These are phyloP conservation scores for Paramecium octaurelia DNA, from an alignment of 73 alveolate genomes.

Conservation along the genomic window DNA sequence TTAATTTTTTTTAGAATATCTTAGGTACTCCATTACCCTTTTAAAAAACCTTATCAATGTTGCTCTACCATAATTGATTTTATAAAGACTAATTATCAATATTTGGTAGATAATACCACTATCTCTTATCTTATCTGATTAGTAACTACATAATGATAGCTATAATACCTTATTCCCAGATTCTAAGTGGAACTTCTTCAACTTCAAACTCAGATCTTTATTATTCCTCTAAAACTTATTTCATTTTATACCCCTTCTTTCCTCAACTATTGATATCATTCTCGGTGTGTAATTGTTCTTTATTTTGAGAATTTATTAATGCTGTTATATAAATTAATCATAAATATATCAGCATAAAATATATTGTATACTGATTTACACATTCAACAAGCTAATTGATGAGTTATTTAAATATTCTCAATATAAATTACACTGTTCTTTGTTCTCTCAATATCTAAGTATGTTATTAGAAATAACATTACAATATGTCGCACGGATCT, in stretches of 20 bases:
- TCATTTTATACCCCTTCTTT: background rate
- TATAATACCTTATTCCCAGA: background rate
- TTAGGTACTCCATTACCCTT: constrained; percentile 8
- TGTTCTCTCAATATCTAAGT: no score
- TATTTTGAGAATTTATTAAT: background rate
- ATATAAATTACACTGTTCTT: background rate
- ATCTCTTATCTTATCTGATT: background rate
- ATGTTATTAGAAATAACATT: background rate
- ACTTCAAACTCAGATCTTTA: background rate
- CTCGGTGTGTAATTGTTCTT: background rate
- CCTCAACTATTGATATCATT: constrained; percentile 26
- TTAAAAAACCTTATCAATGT: background rate
- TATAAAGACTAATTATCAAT: background rate
- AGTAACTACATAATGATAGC: background rate
- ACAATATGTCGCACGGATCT: background rate
- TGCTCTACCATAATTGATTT: background rate
- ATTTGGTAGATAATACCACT: background rate
- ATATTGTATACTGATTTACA: background rate
- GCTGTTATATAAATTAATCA: background rate
- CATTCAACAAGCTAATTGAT: background rate
- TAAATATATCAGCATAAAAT: background rate
- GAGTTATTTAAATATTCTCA: background rate
- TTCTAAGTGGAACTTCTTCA: background rate
- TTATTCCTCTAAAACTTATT: background rate
- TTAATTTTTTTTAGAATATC: background rate